These are phyloP conservation scores for Fusarium guadeloupense DNA, from an alignment of 2,329 filamentous ascomycete species.

Conservation along the genomic window DNA sequence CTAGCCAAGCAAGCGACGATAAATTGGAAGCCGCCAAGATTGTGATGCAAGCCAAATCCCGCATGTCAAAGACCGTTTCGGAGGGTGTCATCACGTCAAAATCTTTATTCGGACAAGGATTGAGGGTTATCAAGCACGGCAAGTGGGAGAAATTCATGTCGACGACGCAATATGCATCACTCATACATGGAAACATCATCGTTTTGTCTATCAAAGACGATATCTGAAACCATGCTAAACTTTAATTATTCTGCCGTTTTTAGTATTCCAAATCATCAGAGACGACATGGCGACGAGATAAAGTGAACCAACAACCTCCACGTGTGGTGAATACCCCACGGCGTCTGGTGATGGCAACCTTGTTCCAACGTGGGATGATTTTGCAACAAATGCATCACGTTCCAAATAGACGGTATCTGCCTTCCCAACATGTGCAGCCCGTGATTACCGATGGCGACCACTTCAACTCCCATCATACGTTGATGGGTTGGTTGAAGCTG, in stretches of 20 bases:
- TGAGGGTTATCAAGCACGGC: conserved; percentile 23
- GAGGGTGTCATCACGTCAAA: conserved; percentile 34
- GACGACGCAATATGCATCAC: conserved; percentile 1
- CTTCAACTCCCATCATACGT: conserved; percentile 14
- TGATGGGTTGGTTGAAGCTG: background rate
- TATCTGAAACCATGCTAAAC: too few species aligned
- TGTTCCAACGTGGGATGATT: conserved; percentile 33
- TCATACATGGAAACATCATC: too few species aligned
- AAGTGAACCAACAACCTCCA: conserved; percentile 10
- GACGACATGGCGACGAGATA: too few species aligned
- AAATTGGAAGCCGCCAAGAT: conserved; percentile 16
- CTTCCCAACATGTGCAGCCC: conserved; percentile 1
- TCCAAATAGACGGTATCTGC: conserved; percentile 21
- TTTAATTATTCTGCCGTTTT: too few species aligned
- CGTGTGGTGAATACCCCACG: conserved; percentile 35
- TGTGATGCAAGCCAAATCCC: conserved; percentile 26
- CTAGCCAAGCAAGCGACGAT: conserved; percentile 1
- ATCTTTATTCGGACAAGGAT: conserved; percentile 18
- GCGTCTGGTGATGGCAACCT: conserved; percentile 21
- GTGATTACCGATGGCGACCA: background rate
- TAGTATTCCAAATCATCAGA: too few species aligned
- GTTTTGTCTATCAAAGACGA: too few species aligned
- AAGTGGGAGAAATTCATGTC: conserved; percentile 10
- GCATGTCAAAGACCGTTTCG: conserved; percentile 2
- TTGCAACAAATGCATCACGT: conserved; percentile 17